Evolutionary conservation across 2,329 filamentous ascomycete species (phyloP), one percentile per base, ranked within the genome.

Genomic region (Westerdykella aurantiaca): DNA sequence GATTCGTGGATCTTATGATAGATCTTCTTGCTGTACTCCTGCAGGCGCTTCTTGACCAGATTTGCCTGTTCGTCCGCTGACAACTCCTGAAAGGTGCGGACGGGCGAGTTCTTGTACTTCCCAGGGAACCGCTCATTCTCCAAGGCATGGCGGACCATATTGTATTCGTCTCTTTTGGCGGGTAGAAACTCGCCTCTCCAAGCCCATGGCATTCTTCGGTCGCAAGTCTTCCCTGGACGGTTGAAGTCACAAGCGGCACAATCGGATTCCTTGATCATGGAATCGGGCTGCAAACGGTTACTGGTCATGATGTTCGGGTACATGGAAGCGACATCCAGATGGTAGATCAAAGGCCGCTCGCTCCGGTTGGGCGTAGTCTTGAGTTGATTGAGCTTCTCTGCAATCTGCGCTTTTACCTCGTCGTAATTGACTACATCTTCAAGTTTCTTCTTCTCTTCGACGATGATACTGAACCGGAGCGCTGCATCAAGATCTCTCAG

Each of bases 301-400:
- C 93, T 98, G 2, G 94, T 98, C 94, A 98, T 98, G 66, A 98
- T 98, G 68, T 98, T 98, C 9, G 93, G 93, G 65, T 98, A 98
- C 93, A 98, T 98, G 47, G 93, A 96, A 14, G 93, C 93, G 46
- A 98, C 94, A 63, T 98, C 93, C 71, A 98, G 75, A 76, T 98
- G 93, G 70, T 98, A 98, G 52, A 98, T 98, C 25, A 94, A 79
- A 4, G 93, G 93, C 35, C 82, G 76, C 66, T 98, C 93, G 55
- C 76, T 82, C 50, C 93, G 79, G 57, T 94, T 89, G 0, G 93
- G 91, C 0, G 84, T 93, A 41, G 83, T 76, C 65, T 86, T 94
- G 41, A 98, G 74, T 49, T 82, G 76, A 41, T 78, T 72, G 29
- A 98, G 71, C 48, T 79, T 80, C 22, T 82, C 79, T 3, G 76